Percentiles rank a stretch among this genome's conserved stretches.
These are phyloP conservation scores for Geranomyces variabilis DNA, from an alignment of 192 early-diverging fungal species.

Conservation along the genomic window DNA sequence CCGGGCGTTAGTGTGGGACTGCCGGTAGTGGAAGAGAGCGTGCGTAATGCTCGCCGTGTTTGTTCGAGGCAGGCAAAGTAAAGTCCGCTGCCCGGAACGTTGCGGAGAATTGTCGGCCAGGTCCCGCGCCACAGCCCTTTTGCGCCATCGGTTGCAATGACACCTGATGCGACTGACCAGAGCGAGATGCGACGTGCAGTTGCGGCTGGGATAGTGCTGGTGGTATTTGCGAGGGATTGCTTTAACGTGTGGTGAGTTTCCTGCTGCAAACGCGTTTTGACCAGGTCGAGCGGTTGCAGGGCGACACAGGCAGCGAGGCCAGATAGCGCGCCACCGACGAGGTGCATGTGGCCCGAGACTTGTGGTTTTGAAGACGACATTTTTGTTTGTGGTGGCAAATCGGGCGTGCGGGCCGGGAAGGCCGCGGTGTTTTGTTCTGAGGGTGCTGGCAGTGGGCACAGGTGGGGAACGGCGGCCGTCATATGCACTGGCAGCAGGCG, in stretches of 20 bases:
- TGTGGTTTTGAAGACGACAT: not conserved
- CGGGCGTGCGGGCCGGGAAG: too few relatives aligned
- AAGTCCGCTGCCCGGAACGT: conserved; percentile 66
- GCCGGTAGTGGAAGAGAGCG: not conserved
- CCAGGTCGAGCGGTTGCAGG: conserved; percentile 88
- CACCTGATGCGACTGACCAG: conserved; percentile 58
- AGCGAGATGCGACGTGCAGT: conserved; percentile 38
- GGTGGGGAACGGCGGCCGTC: too few relatives aligned
- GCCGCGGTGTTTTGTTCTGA: too few relatives aligned
- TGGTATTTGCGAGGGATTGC: not conserved
- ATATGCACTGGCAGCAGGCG: too few relatives aligned
- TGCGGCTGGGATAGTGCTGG: too few relatives aligned
- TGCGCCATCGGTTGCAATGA: conserved; percentile 61
- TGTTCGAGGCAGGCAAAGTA: conserved; percentile 59
- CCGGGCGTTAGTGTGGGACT: not conserved
- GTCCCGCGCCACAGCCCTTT: conserved; percentile 84
- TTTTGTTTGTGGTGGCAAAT: too few relatives aligned
- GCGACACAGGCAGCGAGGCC: conserved; percentile 76
- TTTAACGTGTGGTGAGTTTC: not conserved
- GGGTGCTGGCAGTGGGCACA: too few relatives aligned
- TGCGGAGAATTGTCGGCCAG: conserved; percentile 64
- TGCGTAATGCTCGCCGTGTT: not conserved
- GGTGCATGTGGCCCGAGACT: conserved; percentile 49
- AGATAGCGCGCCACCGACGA: conserved; percentile 76
- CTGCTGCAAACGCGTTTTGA: conserved; percentile 45